Percentiles rank a stretch among this genome's conserved stretches.
phyloP scores from a whole-genome alignment of 2,329 filamentous ascomycete species.

The Neofusicoccum kwambonambiense region DNA sequence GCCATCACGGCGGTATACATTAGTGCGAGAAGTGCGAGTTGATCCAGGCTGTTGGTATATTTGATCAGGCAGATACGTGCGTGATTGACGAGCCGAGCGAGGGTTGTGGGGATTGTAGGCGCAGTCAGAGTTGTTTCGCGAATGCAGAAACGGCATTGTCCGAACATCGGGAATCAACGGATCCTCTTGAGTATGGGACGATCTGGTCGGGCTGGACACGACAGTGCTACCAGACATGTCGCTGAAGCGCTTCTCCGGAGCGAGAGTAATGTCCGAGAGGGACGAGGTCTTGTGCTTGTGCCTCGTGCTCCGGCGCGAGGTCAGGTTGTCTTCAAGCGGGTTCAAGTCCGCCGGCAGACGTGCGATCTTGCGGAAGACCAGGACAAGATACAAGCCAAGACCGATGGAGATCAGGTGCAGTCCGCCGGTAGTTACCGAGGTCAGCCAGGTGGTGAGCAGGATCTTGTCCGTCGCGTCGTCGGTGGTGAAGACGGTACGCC shows the following conservation, averaged over 20 bases:
- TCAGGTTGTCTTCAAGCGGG: constrained; percentile 82
- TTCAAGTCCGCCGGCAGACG: constrained; percentile 91
- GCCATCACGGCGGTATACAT: constrained; percentile 1
- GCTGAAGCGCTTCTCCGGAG: constrained; percentile 55
- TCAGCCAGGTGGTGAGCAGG: constrained; percentile 66
- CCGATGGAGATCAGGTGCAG: constrained; percentile 70
- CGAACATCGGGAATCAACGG: constrained; percentile 43
- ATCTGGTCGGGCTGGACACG: constrained; percentile 31
- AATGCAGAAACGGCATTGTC: constrained; percentile 77
- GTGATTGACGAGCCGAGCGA: constrained; percentile 54
- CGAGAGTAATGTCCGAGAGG: constrained; percentile 29
- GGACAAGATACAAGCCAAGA: constrained; percentile 71
- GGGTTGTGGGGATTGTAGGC: constrained; percentile 53
- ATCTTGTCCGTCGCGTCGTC: constrained; percentile 58
- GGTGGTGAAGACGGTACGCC: constrained; percentile 67
- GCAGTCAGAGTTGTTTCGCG: constrained; percentile 63
- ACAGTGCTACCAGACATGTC: constrained; percentile 47
- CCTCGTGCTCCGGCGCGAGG: constrained; percentile 58
- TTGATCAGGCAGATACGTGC: constrained; percentile 54
- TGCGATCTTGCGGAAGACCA: constrained; percentile 79
- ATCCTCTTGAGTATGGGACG: constrained; percentile 34
- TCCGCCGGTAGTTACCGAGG: constrained; percentile 61
- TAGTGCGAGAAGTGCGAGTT: constrained; percentile 31
- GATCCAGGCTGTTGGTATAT: constrained; percentile 37
- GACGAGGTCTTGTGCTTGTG: constrained; percentile 75